A percentile compares a stretch with the other conserved stretches of the same genome.
phyloP scores from a whole-genome alignment of 257 asterid genomes.

The Solanum chiquidenum region DNA sequence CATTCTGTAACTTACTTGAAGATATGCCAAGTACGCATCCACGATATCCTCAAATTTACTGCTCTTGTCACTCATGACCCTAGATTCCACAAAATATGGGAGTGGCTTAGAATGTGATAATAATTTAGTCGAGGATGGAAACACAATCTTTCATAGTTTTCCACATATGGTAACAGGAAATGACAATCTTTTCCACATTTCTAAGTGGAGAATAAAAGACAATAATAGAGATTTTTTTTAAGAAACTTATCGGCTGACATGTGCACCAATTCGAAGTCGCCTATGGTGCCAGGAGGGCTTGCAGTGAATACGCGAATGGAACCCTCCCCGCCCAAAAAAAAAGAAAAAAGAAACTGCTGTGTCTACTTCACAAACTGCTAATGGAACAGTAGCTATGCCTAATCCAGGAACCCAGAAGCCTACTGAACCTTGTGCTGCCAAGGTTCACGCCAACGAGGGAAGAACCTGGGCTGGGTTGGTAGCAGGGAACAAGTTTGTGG shows the following conservation, averaged over 20 bases:
- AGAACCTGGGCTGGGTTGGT: neutral
- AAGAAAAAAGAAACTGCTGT: neutral
- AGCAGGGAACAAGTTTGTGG: neutral
- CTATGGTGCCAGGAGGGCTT: neutral
- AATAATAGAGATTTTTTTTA: neutral
- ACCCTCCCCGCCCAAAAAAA: too few species aligned
- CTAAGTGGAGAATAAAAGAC: neutral
- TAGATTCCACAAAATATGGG: neutral
- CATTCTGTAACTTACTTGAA: slow-evolving; percentile 57
- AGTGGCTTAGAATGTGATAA: neutral
- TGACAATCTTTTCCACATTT: neutral
- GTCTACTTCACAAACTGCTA: neutral
- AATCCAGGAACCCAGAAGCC: neutral
- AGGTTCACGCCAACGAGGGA: neutral
- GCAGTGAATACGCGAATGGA: neutral
- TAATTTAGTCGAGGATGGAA: neutral
- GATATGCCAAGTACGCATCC: slow-evolving; percentile 77
- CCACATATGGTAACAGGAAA: neutral
- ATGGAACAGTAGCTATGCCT: neutral
- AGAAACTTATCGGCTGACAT: neutral
- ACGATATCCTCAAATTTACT: slow-evolving; percentile 72
- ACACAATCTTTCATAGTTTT: neutral
- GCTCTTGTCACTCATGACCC: slow-evolving; percentile 39
- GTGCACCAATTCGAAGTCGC: neutral
- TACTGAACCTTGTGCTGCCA: neutral